Base-by-base conservation (phyloP, 2,329 filamentous ascomycete species). In the Alternaria sp. region DNA sequence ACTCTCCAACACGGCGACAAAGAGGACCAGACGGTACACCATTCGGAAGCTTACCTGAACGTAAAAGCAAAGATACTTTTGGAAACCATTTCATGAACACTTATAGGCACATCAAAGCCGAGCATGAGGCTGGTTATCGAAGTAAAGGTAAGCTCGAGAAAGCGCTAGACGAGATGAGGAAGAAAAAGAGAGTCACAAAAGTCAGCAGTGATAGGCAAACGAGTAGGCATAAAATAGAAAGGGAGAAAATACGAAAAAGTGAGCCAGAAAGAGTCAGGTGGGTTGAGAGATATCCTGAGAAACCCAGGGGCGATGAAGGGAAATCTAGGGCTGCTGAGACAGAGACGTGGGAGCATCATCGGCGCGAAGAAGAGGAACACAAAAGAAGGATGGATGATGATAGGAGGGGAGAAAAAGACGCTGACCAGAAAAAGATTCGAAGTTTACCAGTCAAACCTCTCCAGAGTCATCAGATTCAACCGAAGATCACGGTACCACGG, bases 101-200 rank as follows among this genome's bases (percentile, higher is more conserved):
- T 3, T 68, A 69, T n/a, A 58, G 58, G 18, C 70, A 75, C 34
- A 65, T 71, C 24, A 66, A 67, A 28, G 66, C 65, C 3, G 67
- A 69, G 39, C 67, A 68, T 26, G 65, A 70, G 4, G 54, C 58
- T 11, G 63, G 68, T 16, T 42, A 58, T 32, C 58, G 70, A 3
- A 39, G 30, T 3, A 70, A 55, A 26, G 63, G 66, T 0, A 43
- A 55, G 16, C 38, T 65, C 8, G 66, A 72, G 53, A 66, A 68
- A 26, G 52, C 38, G 5, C 16, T 67, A 3, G 59, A 65, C 34
- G 62, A 26, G 8, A 54, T 46, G 32, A 56, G 54, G 53, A 49
- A 57, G 9, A 66, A 54, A 41, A 63, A 48, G 20, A 39, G 6
- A 32, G 58, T 12, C n/a, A 18, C 7, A 20, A 51, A 49, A 12